phyloP scores from a whole-genome alignment of 1,139 yeast genomes.

The Suhomyces bribrorum region DNA sequence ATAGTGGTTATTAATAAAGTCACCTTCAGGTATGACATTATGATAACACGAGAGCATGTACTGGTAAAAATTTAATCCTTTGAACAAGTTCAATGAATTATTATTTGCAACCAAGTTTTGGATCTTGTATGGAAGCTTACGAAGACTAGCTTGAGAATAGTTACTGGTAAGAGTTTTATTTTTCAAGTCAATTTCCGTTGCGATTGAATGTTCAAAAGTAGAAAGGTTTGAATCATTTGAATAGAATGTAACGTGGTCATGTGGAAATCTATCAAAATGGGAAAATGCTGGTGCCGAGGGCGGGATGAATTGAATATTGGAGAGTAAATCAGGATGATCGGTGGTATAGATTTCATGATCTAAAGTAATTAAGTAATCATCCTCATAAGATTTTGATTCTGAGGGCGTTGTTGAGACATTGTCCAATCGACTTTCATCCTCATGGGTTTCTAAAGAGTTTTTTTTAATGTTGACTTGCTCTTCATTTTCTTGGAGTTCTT shows the following conservation, averaged over 20 bases:
- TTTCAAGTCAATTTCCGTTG: conserved; percentile 32
- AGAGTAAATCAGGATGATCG: conserved; percentile 21
- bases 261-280: conserved; percentile 38
- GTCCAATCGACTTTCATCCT: conserved; percentile 1
- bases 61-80: conserved; percentile 37
- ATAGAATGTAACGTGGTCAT: conserved; percentile 33
- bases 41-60: conserved; percentile 47
- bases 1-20: conserved; percentile 39
- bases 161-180: conserved; percentile 25
- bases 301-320: conserved; percentile 14
- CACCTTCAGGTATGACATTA: conserved; percentile 34
- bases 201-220: conserved; percentile 33
- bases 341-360: conserved; percentile 43
- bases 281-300: conserved; percentile 7
- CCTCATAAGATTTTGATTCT: conserved; percentile 23
- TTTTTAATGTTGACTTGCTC: conserved; percentile 7
- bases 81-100: conserved; percentile 36
- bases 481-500: conserved; percentile 9
- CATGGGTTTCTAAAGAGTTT: conserved; percentile 9
- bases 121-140: conserved; percentile 37
- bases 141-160: conserved; percentile 25
- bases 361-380: conserved; percentile 38
- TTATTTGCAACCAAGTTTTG: conserved; percentile 38
- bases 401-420: conserved; percentile 1
- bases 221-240: conserved; percentile 45